A percentile compares a stretch with the other conserved stretches of the same genome.
phyloP scores from a whole-genome alignment of 768 basidiomycete species.

The Termitomyces sp. region DNA sequence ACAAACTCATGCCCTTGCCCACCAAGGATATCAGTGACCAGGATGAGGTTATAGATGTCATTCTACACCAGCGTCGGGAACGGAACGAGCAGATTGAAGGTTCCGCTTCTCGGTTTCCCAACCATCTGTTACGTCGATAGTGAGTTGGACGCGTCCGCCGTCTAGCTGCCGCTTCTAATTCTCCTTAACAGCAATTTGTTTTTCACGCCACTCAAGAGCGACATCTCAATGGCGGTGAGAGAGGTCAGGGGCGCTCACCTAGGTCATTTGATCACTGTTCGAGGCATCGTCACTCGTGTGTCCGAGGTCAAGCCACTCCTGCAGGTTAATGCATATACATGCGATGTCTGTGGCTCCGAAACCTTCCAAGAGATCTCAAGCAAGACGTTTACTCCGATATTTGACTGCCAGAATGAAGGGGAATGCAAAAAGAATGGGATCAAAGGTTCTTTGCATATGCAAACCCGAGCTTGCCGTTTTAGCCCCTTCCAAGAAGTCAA shows the following conservation, averaged over 20 bases:
- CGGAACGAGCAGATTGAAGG: conserved; percentile 80
- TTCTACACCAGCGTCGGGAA: conserved; percentile 88
- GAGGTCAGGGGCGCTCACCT: conserved; percentile 82
- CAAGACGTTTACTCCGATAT: conserved; percentile 85
- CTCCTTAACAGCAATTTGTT: conserved; percentile 72
- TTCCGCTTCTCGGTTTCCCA: conserved; percentile 76
- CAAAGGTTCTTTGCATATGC: conserved; percentile 93
- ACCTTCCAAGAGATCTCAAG: conserved; percentile 96
- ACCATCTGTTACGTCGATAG: conserved; percentile 92
- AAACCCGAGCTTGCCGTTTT: conserved; percentile 95
- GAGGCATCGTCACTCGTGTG: conserved; percentile 97
- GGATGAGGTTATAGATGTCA: conserved; percentile 95
- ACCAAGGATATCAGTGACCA: conserved; percentile 87
- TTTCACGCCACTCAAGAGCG: conserved; percentile 80
- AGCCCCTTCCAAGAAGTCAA: conserved; percentile 98
- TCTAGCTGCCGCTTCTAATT: conserved; percentile 11
- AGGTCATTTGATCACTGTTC: conserved; percentile 92
- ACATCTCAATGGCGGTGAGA: conserved; percentile 81
- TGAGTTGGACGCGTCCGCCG: conserved; percentile 38
- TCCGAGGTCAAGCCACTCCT: conserved; percentile 98
- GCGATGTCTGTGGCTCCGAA: conserved; percentile 96
- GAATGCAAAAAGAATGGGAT: conserved; percentile 85
- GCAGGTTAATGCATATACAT: conserved; percentile 96
- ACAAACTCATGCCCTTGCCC: conserved; percentile 82
- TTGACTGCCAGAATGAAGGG: conserved; percentile 81